These are phyloP conservation scores for Tephrocybe sp. DNA, from an alignment of 768 basidiomycete species.

Conservation along the genomic window DNA sequence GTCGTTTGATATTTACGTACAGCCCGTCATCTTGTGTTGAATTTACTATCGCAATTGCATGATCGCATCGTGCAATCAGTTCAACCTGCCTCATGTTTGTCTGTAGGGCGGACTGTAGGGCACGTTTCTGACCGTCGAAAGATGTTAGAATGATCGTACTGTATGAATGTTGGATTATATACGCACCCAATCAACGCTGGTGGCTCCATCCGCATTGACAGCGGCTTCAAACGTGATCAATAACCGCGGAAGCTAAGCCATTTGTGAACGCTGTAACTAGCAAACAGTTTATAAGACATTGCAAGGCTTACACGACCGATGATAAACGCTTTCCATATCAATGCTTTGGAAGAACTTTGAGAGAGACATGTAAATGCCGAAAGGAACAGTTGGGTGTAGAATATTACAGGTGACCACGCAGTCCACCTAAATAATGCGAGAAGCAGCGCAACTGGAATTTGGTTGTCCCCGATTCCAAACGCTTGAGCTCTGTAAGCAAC, in stretches of 20 bases:
- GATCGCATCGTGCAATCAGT: slow-evolving; percentile 54
- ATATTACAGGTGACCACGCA: slow-evolving; percentile 59
- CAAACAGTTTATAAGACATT: neutral
- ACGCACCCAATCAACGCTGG: slow-evolving; percentile 57
- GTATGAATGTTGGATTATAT: neutral
- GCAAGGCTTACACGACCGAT: slow-evolving; percentile 58
- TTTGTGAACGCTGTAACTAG: neutral
- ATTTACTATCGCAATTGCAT: slow-evolving; percentile 33
- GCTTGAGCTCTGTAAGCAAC: slow-evolving; percentile 54
- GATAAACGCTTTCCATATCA: slow-evolving; percentile 70
- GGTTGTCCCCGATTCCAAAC: slow-evolving; percentile 60
- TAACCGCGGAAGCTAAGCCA: slow-evolving; percentile 56
- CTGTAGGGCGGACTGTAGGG: slow-evolving; percentile 49
- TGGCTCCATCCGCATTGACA: slow-evolving; percentile 48
- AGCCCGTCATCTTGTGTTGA: slow-evolving; percentile 26
- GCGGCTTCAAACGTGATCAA: slow-evolving; percentile 52
- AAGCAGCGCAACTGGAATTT: slow-evolving; percentile 50
- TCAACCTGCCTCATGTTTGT: slow-evolving; percentile 49
- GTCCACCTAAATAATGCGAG: slow-evolving; percentile 58
- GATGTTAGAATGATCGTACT: neutral
- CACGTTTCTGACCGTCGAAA: slow-evolving; percentile 26
- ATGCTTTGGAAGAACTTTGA: slow-evolving; percentile 36
- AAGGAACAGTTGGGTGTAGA: slow-evolving; percentile 66
- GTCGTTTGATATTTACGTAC: slow-evolving; percentile 16
- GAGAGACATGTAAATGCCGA: slow-evolving; percentile 62